Base-by-base conservation (phyloP, 148 eudicot genomes). In the Nepenthes gracilis region DNA sequence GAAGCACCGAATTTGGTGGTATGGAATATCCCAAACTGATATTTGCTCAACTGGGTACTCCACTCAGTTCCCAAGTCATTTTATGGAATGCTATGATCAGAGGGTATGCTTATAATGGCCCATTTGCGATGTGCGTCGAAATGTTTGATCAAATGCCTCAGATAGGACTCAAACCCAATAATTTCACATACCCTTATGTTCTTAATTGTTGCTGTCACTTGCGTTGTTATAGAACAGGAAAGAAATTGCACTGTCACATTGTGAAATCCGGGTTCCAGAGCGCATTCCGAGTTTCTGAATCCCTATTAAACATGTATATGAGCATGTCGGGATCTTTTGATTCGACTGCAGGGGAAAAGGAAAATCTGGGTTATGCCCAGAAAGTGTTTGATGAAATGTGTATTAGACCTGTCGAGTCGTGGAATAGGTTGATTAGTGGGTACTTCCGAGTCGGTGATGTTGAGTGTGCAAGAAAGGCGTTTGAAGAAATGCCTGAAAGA, bases 1-100 rank as follows among this genome's bases (percentile, higher is more conserved):
- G 80, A 36, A 72, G 73, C 73, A 76, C 76, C 43, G 80, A 76
- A 56, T 72, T 55, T 9, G 73, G 76, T 0, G 59, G 10, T 9
- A 76, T 76, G 80, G 70, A 76, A 9, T 76, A 76, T 36, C 23
- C 75, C 15, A 12, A 60, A 33, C 56, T 33, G 33, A 53, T 76
- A 37, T 76, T 71, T 51, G 23, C 55, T 13, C 76, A 71, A 36
- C 54, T 67, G 65, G 68, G 70, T 40, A 58, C 67, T 12, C 35
- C 52, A 2, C 45, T 7, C 23, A 55, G 8, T 23, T 35, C 54
- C 2, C 71, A 76, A 3, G 57, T 64, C 51, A 67, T 72, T 4
- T 59, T 75, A 15, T 75, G 79, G 75, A 75, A 72, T 57, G 73
- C 76, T 7, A 76, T 72, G 80, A 64, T 76, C 11, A 64, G 80